phyloP scores from a whole-genome alignment of 2,329 filamentous ascomycete species.

The Cyphellophora attinorum region DNA sequence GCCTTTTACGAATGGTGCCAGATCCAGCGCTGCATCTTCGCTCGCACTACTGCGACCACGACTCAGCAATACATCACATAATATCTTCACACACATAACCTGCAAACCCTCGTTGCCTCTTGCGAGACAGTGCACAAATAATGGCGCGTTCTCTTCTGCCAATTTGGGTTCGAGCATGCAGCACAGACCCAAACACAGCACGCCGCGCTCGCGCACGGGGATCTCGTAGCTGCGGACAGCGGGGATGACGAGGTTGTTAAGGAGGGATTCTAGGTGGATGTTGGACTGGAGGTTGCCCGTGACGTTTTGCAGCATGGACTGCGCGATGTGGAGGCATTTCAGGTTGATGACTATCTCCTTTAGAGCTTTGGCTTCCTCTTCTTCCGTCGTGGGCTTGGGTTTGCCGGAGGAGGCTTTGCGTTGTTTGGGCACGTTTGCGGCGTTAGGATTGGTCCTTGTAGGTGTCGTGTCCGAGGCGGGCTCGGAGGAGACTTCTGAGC shows the following conservation, averaged over 20 bases:
- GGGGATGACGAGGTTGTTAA: slow-evolving; percentile 93
- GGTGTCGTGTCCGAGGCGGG: slow-evolving; percentile 37
- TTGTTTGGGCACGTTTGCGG: not conserved
- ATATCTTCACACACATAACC: slow-evolving; percentile 79
- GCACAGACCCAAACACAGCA: slow-evolving; percentile 83
- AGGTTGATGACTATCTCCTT: slow-evolving; percentile 94
- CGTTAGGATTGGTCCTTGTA: slow-evolving; percentile 1
- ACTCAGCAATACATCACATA: slow-evolving; percentile 77
- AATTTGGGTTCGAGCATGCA: slow-evolving; percentile 83
- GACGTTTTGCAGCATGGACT: slow-evolving; percentile 95
- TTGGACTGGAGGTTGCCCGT: slow-evolving; percentile 80
- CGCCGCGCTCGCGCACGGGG: slow-evolving; percentile 79
- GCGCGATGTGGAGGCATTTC: slow-evolving; percentile 94
- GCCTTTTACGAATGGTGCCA: slow-evolving; percentile 55
- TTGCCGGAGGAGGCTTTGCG: slow-evolving; percentile 16
- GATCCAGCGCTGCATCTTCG: slow-evolving; percentile 67
- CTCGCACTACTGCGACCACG: too few relatives aligned
- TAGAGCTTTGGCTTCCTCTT: slow-evolving; percentile 61
- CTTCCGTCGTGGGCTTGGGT: slow-evolving; percentile 12
- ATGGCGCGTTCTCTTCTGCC: slow-evolving; percentile 78
- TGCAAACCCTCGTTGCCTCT: slow-evolving; percentile 87
- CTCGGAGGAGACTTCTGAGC: slow-evolving; percentile 68
- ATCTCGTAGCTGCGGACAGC: slow-evolving; percentile 89
- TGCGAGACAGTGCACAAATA: slow-evolving; percentile 93
- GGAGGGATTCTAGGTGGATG: slow-evolving; percentile 86